Evolutionary conservation across 2,329 filamentous ascomycete species (phyloP), one percentile per base, ranked within the genome.

Genomic region (Pyrenophora teres): DNA sequence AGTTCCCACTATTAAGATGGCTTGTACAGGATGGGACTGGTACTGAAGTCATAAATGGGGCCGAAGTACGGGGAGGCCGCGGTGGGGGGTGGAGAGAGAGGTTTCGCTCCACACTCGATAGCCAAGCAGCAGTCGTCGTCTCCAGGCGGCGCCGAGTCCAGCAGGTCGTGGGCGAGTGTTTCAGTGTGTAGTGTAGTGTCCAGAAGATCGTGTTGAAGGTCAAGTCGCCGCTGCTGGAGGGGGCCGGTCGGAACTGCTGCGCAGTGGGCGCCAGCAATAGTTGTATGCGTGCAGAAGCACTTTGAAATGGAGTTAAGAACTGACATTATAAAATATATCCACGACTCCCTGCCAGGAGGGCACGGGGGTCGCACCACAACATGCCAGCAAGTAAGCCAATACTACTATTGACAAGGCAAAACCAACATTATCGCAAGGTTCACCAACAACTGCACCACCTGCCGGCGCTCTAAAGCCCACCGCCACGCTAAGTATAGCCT

Each of bases 281-380:
- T 53, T 52, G 54, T 63, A 67, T 67, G 67, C 65, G 63, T 45
- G 50, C 44, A 56, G 33, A 54, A 46, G 38, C 45, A 50, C 36
- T 38, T 50, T 40, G 54, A 5, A 54, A 45, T 50, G 50, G 59
- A 21, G 1, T 5, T 21, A 21, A 21, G 19, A 5, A 21, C 19
- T 5, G 3, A 5, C 19, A 21, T 21, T 21, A 21, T 21, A 21
- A 21, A 21, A 21, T 1, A 21, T 21, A 21, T 21, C 19, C 5
- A 21, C 5, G 5, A 21, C 19, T 21, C 19, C 19, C 19, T 21
- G 5, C 19, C 5, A 21, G 5, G 19, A 21, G 19, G 19, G 5
- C 19, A 21, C 19, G 19, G 5, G 19, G 19, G 19, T 21, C 19
- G 19, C 19, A 21, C 19, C 19, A 21, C 5, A 21, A 21, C 5